Percentiles rank a stretch among this genome's conserved stretches.
phyloP scores from a whole-genome alignment of 371 early-diverging fungal genomes.

The Mucor circinelloides region DNA sequence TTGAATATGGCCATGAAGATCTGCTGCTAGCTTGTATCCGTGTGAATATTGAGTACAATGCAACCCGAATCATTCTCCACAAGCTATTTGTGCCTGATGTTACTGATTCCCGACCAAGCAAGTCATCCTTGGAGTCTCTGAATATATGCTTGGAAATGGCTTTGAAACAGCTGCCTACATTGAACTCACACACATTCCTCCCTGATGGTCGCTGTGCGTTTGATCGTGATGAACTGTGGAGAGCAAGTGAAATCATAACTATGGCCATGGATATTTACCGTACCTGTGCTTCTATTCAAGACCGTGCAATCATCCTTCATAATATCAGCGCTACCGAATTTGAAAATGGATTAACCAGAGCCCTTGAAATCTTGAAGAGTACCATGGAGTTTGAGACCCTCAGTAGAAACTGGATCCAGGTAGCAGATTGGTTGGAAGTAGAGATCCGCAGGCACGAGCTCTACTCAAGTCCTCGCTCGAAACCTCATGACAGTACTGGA shows the following conservation, averaged over 20 bases:
- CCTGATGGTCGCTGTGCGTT: conserved; percentile 41
- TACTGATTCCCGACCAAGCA: conserved; percentile 36
- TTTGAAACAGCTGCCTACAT: conserved; percentile 31
- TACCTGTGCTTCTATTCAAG: conserved; percentile 27
- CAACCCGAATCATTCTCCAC: conserved; percentile 50
- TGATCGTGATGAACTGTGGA: conserved; percentile 52
- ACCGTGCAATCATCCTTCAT: conserved; percentile 26
- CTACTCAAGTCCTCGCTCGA: conserved; percentile 10
- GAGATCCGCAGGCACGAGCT: conserved; percentile 45
- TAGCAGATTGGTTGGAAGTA: conserved; percentile 45
- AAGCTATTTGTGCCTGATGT: conserved; percentile 48
- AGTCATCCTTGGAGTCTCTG: conserved; percentile 39
- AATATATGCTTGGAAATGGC: conserved; percentile 45
- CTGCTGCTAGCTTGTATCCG: conserved; percentile 40
- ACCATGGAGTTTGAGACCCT: conserved; percentile 34
- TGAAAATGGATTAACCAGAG: conserved; percentile 33
- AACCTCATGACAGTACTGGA: background rate
- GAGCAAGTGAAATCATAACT: conserved; percentile 43
- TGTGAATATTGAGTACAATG: conserved; percentile 53
- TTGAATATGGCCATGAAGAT: conserved; percentile 48
- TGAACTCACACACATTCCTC: conserved; percentile 33
- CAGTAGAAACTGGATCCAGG: conserved; percentile 40
- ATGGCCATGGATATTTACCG: conserved; percentile 43
- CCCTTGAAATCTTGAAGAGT: conserved; percentile 28
- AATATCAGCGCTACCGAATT: conserved; percentile 28